phyloP scores from a whole-genome alignment of 768 basidiomycete species.

The Podaxis rugospora region DNA sequence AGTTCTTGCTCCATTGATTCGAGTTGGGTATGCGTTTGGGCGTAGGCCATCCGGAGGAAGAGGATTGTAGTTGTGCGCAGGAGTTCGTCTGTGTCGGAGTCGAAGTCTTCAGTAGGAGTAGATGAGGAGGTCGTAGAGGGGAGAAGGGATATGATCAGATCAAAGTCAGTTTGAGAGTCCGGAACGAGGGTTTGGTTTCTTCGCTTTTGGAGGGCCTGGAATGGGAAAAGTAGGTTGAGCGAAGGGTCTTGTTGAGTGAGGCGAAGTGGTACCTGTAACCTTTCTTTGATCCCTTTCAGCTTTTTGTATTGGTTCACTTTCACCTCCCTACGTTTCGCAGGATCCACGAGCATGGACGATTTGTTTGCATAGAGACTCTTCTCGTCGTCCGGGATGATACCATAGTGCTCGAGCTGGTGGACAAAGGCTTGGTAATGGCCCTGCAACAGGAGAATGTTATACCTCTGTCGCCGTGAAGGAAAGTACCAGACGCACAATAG shows the following conservation, averaged over 20 bases:
- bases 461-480: not conserved
- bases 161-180: conserved; percentile 46
- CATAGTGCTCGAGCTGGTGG: conserved; percentile 55
- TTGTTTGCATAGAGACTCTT: conserved; percentile 48
- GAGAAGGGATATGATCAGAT: conserved; percentile 62
- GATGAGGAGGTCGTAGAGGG: conserved; percentile 23
- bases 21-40: conserved; percentile 63
- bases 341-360: conserved; percentile 50
- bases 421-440: conserved; percentile 43
- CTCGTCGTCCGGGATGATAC: conserved; percentile 60
- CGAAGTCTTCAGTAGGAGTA: conserved; percentile 32
- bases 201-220: conserved; percentile 51
- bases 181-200: conserved; percentile 33
- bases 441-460: conserved; percentile 25
- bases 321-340: conserved; percentile 68
- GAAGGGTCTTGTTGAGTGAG: not conserved
- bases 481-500: conserved; percentile 44
- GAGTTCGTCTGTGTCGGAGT: conserved; percentile 59
- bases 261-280: conserved; percentile 56
- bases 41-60: conserved; percentile 70
- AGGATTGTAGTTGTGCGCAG: conserved; percentile 65
- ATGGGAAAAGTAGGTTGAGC: not conserved
- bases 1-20: conserved; percentile 70
- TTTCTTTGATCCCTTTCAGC: conserved; percentile 73
- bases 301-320: conserved; percentile 90